Conservation (phyloP, 2,329 filamentous ascomycete species). For the Ophiostoma perfectum region DNA sequence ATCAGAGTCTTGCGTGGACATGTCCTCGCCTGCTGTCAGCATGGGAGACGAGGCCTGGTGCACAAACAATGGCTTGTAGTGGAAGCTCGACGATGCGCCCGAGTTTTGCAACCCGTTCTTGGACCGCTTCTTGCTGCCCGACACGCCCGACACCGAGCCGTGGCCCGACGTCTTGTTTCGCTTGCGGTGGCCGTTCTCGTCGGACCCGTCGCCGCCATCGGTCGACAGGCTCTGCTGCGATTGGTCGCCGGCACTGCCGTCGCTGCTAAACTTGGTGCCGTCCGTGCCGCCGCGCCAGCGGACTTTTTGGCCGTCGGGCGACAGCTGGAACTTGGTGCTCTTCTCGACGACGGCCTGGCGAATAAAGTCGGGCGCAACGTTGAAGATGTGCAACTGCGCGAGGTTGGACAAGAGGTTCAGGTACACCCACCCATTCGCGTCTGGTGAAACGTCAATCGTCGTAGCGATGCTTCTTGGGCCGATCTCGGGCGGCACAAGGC, state of each 20-base stretch:
- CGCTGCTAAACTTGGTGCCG: conserved; percentile 61
- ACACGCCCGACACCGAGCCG: conserved; percentile 34
- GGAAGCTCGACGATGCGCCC: conserved; percentile 46
- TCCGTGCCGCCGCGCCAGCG: conserved; percentile 68
- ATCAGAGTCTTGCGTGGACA: conserved; percentile 39
- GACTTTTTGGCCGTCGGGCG: conserved; percentile 69
- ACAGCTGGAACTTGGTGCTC: conserved; percentile 72
- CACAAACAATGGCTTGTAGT: conserved; percentile 60
- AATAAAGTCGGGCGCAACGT: conserved; percentile 73
- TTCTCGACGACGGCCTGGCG: conserved; percentile 63
- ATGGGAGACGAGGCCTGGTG: conserved; percentile 46
- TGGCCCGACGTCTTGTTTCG: conserved; percentile 41
- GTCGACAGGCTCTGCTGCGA: conserved; percentile 45
- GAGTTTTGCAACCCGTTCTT: conserved; percentile 36
- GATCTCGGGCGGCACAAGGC: conserved; percentile 56
- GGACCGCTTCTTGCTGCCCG: conserved; percentile 36
- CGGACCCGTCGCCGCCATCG: conserved; percentile 44
- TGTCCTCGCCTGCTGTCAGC: conserved; percentile 43
- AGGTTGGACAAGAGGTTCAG: conserved; percentile 74
- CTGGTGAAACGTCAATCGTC: conserved; percentile 48
- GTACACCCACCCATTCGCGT: conserved; percentile 73
- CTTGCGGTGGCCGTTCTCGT: conserved; percentile 42
- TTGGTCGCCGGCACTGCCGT: conserved; percentile 47
- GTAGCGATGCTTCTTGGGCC: conserved; percentile 39
- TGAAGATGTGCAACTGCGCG: conserved; percentile 79